These are phyloP conservation scores for Malus domestica DNA, from an alignment of 306 rosid species.

Conservation along the genomic window DNA sequence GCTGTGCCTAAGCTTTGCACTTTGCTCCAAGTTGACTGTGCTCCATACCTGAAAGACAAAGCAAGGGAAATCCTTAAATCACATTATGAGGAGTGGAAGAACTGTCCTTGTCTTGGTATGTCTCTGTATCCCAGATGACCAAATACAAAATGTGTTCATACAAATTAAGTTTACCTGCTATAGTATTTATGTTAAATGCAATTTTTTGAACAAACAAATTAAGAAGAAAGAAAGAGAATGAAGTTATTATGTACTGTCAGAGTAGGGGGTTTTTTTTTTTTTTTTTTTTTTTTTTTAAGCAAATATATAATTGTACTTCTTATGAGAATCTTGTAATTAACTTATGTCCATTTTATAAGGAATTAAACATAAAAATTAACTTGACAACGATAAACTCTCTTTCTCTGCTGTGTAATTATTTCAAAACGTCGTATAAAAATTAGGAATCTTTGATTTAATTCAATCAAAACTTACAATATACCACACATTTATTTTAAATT, in stretches of 20 bases:
- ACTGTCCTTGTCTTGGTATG: constrained; percentile 34
- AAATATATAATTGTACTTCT: background rate
- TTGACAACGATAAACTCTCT: background rate
- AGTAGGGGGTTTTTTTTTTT: background rate
- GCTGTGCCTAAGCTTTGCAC: constrained; percentile 47
- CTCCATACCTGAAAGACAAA: constrained; percentile 37
- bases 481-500: no score
- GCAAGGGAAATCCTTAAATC: constrained; percentile 38
- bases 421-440: no score
- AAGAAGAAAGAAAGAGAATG: background rate
- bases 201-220: background rate
- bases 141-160: background rate
- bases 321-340: background rate
- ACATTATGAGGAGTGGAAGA: constrained; percentile 49
- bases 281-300: no score
- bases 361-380: background rate
- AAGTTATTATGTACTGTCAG: background rate
- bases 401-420: background rate
- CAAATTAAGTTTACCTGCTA: background rate
- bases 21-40: constrained; percentile 43
- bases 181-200: background rate
- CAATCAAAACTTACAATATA: no score
- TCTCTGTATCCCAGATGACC: constrained; percentile 10
- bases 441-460: no score
- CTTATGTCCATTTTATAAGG: no score